Evolutionary conservation across 2,329 filamentous ascomycete species (phyloP).

Genomic region (Aspergillus aculeatinus): DNA sequence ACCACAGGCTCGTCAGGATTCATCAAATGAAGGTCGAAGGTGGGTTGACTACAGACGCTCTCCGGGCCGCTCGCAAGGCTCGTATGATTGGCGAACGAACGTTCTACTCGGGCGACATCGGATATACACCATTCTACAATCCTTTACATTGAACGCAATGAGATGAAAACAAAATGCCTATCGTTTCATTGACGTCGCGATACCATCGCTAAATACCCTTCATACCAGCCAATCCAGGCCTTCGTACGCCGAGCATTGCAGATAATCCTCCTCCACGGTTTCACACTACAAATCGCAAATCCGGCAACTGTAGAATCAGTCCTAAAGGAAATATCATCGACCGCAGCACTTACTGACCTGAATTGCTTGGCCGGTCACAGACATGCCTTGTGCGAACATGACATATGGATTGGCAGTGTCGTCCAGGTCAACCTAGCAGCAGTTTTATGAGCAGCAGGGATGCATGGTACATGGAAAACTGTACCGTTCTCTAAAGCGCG

Average conservation of each 20-base stretch:
- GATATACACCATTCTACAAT: constrained; percentile 37
- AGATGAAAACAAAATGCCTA: constrained; percentile 6
- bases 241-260: not conserved
- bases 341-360: constrained; percentile 39
- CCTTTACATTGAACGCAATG: constrained; percentile 26
- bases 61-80: constrained; percentile 41
- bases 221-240: not conserved
- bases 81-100: constrained; percentile 35
- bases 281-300: constrained; percentile 23
- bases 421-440: constrained; percentile 40
- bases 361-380: constrained; percentile 48
- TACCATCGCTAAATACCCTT: constrained; percentile 14
- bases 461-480: constrained; percentile 11
- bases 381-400: constrained; percentile 44
- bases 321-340: not conserved
- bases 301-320: constrained; percentile 34
- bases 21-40: constrained; percentile 44
- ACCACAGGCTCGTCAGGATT: constrained; percentile 38
- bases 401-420: constrained; percentile 44
- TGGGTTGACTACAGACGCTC: constrained; percentile 34
- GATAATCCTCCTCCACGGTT: not conserved
- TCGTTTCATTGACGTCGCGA: constrained; percentile 20
- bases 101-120: constrained; percentile 24
- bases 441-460: constrained; percentile 11
- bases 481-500: constrained; percentile 59